phyloP scores from a whole-genome alignment of 345 rosid genomes.

The Acer campestre region DNA sequence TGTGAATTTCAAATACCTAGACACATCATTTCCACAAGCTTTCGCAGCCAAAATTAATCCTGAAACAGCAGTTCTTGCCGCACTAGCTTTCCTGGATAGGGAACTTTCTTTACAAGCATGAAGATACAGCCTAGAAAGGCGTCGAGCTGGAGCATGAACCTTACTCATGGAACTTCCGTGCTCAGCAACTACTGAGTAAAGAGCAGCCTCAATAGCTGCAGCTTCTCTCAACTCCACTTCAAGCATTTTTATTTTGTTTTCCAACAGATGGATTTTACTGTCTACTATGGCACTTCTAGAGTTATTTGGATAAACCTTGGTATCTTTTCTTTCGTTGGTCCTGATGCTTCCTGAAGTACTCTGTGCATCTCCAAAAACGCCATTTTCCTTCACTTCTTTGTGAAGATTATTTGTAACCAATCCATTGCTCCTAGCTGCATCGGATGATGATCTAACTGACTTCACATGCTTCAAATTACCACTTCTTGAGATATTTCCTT shows the following conservation, averaged over 20 bases:
- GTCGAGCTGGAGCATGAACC: conserved; percentile 96
- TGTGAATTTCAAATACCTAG: conserved; percentile 54
- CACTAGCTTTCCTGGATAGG: conserved; percentile 64
- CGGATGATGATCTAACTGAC: conserved; percentile 77
- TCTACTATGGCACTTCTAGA: conserved; percentile 44
- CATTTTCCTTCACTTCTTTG: conserved; percentile 39
- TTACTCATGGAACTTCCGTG: conserved; percentile 88
- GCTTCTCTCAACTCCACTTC: conserved; percentile 92
- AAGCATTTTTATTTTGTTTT: conserved; percentile 65
- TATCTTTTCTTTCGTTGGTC: conserved; percentile 47
- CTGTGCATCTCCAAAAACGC: conserved; percentile 24
- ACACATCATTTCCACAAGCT: conserved; percentile 96
- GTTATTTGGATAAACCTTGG: conserved; percentile 54
- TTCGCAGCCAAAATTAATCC: conserved; percentile 82
- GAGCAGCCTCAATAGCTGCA: conserved; percentile 87
- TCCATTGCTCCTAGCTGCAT: conserved; percentile 47
- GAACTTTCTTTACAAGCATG: conserved; percentile 60
- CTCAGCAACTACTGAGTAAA: conserved; percentile 85
- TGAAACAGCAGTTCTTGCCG: conserved; percentile 80
- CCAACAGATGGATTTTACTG: conserved; percentile 66
- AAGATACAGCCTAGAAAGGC: conserved; percentile 84
- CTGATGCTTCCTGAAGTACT: conserved; percentile 35
- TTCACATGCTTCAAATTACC: conserved; percentile 68
- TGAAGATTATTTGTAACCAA: conserved; percentile 35
- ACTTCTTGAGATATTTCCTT: conserved; percentile 35